Conservation (phyloP, 1,284 basidiomycete genomes). For the Erythrobasidium hasegawianum region DNA sequence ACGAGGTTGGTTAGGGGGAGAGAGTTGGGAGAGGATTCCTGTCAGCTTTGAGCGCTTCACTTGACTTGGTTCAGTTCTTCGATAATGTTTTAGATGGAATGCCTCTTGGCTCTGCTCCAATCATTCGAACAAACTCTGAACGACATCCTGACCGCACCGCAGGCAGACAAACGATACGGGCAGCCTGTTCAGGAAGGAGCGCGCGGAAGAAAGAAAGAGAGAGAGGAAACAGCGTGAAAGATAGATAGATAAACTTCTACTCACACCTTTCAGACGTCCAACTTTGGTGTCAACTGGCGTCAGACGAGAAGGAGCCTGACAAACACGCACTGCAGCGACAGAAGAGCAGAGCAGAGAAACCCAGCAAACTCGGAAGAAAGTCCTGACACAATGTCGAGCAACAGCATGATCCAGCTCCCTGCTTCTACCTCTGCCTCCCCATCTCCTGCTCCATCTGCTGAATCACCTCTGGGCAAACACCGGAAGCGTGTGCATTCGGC, state of each 20-base stretch:
- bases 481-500: slow-evolving; percentile 13
- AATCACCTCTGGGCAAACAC: background rate
- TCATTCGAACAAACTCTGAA: too few species aligned
- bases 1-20: too few species aligned
- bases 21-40: too few species aligned
- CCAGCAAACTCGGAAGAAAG: too few species aligned
- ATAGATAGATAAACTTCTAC: too few species aligned
- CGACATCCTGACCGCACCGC: too few species aligned
- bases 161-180: background rate
- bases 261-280: too few species aligned
- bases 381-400: background rate
- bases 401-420: background rate
- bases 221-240: background rate
- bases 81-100: too few species aligned
- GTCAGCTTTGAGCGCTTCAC: too few species aligned
- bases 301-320: background rate
- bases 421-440: background rate
- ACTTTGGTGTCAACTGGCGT: background rate
- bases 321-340: background rate
- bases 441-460: slow-evolving; percentile 1
- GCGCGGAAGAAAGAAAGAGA: background rate
- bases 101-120: too few species aligned
- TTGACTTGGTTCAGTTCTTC: too few species aligned
- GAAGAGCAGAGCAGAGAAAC: too few species aligned
- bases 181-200: background rate